phyloP scores from a whole-genome alignment of 2,329 filamentous ascomycete genomes.

The Aspergillus sp. region DNA sequence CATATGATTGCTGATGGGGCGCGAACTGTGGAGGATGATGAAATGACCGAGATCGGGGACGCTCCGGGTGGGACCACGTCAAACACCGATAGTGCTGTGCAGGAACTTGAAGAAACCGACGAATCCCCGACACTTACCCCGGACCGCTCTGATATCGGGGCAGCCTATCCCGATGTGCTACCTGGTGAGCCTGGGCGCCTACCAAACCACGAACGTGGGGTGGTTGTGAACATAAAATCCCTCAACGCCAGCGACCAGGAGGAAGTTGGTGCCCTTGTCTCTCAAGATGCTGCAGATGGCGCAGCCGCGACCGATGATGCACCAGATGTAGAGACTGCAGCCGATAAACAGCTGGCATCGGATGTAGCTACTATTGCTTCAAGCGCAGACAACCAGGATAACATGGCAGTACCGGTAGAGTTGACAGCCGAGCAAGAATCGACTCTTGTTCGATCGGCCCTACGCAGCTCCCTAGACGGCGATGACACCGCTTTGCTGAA shows the following conservation, averaged over 20 bases:
- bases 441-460: slow-evolving; percentile 36
- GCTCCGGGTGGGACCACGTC: slow-evolving; percentile 20
- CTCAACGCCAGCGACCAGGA: slow-evolving; percentile 3
- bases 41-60: slow-evolving; percentile 7
- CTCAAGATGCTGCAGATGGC: slow-evolving; percentile 1
- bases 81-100: slow-evolving; percentile 10
- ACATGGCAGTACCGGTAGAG: slow-evolving; percentile 17
- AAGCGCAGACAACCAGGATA: not conserved
- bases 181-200: slow-evolving; percentile 17
- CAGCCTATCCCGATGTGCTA: slow-evolving; percentile 23
- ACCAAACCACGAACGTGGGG: slow-evolving; percentile 4
- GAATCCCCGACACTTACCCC: slow-evolving; percentile 18
- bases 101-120: slow-evolving; percentile 12
- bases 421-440: slow-evolving; percentile 32
- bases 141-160: slow-evolving; percentile 10
- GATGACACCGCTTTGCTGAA: slow-evolving; percentile 42
- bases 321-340: slow-evolving; percentile 12
- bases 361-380: slow-evolving; percentile 1
- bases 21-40: slow-evolving; percentile 6
- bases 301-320: slow-evolving; percentile 3
- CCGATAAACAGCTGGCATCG: slow-evolving; percentile 13
- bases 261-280: not conserved
- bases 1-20: slow-evolving; percentile 13
- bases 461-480: slow-evolving; percentile 38
- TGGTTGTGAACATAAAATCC: slow-evolving; percentile 17